These are phyloP conservation scores for Lasiosphaeria miniovina DNA, from an alignment of 495 filamentous ascomycete species.

Conservation along the genomic window DNA sequence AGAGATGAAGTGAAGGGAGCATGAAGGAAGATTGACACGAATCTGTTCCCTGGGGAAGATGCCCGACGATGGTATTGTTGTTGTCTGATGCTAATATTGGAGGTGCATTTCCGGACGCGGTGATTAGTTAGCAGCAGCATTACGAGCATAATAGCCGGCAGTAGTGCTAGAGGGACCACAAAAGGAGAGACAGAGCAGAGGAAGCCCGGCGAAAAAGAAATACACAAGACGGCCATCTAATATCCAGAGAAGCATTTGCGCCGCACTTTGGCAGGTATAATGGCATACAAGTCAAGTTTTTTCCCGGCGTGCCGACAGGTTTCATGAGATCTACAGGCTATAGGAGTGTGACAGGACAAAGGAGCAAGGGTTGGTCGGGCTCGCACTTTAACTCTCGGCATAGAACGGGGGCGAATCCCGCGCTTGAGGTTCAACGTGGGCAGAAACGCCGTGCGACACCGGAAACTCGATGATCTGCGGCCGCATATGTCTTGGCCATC, in stretches of 20 bases:
- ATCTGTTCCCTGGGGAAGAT: not conserved
- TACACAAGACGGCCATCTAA: not conserved
- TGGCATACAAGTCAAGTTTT: not conserved
- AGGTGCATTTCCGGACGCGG: not conserved
- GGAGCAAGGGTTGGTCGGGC: not conserved
- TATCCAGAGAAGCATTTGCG: not conserved
- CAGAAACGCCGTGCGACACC: slow-evolving; percentile 1
- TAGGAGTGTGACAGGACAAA: not conserved
- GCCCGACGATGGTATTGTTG: not conserved
- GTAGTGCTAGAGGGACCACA: not conserved
- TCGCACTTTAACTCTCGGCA: not conserved
- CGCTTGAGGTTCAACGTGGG: not conserved
- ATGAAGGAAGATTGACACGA: not conserved
- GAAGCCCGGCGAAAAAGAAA: not conserved
- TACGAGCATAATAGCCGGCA: not conserved
- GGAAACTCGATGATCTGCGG: slow-evolving; percentile 1
- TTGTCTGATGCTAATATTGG: not conserved
- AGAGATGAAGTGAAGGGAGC: not conserved
- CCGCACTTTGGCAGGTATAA: not conserved
- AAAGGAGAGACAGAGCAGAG: not conserved
- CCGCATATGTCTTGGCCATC: not conserved
- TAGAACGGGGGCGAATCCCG: not conserved
- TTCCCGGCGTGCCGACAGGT: not conserved
- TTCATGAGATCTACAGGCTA: not conserved
- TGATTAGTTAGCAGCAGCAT: not conserved